phyloP scores from a whole-genome alignment of 257 asterid genomes.

The Hygrophila difformis region DNA sequence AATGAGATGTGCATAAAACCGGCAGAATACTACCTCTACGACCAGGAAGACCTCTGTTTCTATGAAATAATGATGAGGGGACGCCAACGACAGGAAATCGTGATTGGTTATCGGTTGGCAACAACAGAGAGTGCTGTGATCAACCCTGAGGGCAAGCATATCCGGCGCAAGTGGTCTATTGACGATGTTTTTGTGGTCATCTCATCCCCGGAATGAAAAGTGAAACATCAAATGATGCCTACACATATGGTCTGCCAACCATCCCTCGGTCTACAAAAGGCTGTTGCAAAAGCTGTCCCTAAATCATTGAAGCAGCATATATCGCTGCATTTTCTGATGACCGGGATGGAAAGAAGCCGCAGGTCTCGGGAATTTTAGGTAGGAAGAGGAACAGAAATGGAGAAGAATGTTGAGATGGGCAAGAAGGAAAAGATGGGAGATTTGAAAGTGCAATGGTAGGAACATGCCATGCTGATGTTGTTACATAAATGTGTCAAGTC shows the following conservation, averaged over 20 bases:
- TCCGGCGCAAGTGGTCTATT: conserved; percentile 66
- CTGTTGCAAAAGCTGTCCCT: conserved; percentile 3
- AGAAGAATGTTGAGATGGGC: too few species aligned
- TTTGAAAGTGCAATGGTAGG: too few species aligned
- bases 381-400: too few species aligned
- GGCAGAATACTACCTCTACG: conserved; percentile 84
- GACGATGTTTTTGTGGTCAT: conserved; percentile 86
- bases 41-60: conserved; percentile 88
- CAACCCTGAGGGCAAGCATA: conserved; percentile 62
- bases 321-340: too few species aligned
- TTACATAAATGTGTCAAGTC: too few species aligned
- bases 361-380: too few species aligned
- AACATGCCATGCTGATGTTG: too few species aligned
- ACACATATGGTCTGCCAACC: not conserved
- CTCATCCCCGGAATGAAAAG: conserved; percentile 51
- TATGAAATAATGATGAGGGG: conserved; percentile 45
- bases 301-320: too few species aligned
- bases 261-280: not conserved
- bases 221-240: too few species aligned
- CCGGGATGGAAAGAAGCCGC: too few species aligned
- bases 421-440: too few species aligned
- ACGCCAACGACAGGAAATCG: conserved; percentile 64
- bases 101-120: conserved; percentile 82
- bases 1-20: conserved; percentile 94
- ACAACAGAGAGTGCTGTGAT: conserved; percentile 71